Evolutionary conservation across 805 yeast genomes (phyloP), one percentile per base, ranked within the genome.

Genomic region (Wickerhamomyces chambardii): DNA sequence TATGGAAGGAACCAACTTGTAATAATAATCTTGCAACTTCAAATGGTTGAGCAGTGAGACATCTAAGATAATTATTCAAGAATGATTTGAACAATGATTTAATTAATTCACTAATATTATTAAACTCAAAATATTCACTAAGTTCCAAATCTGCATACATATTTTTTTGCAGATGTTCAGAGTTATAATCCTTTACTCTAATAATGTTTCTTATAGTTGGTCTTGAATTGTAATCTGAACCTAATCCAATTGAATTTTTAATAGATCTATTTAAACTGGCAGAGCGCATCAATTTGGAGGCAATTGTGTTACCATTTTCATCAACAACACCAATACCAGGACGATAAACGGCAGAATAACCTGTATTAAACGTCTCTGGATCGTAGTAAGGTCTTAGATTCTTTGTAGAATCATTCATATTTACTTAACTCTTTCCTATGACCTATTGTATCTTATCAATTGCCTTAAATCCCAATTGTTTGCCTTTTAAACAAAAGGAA

Each of bases 21-120:
- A 87, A 59, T 19, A 89, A 64, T 44, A 85, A 66, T 36, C 90
- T 68, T 5, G 84, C 74, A 15, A 84, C 81, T 46, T 90, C 97
- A 56, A 89, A 79, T 2, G 98, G 97, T 57, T 92, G 97, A 15
- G 84, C 72, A 8, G 84, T 52, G 24, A 86, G 55, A 31, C 79
- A 75, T 40, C 76, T 77, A 36, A 75, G 56, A 60, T 92, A 90
- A 43, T 78, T 80, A 43, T 75, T 74, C 34, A 78, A 48, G 41
- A 85, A 75, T 31, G 82, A 75, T 51, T 70, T 64, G 17, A 76
- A 56, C 39, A 86, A 63, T 29, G 77, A 73, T 35, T 68, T 64
- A 5, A 78, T 43, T 25, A 80, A 52, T 42, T 76, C 84, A 35
- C 65, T 65, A 47, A 83, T 56, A 50, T 77, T 75, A 43, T 62